Evolutionary conservation across 305 asterid genomes (phyloP).

Genomic region (Salvia sclarea): DNA sequence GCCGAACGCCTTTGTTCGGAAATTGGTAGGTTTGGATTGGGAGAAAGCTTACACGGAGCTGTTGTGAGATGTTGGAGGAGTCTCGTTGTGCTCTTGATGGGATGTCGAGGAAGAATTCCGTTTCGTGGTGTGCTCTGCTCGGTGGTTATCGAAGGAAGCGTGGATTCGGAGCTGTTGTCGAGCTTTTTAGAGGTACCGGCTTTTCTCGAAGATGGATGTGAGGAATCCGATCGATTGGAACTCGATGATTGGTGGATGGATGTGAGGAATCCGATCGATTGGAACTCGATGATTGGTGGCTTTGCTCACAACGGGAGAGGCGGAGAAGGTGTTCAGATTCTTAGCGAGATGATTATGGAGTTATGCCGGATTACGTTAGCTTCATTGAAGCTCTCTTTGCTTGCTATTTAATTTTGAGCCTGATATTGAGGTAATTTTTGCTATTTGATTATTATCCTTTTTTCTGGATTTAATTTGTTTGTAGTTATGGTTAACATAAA

Average conservation of each 20-base stretch:
- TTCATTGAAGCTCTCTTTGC: constrained; percentile 68
- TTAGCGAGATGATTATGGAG: constrained; percentile 59
- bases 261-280: constrained; percentile 69
- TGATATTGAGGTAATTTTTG: no score
- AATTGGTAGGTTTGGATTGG: neutral
- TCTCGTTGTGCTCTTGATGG: constrained; percentile 65
- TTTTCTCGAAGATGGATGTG: constrained; percentile 61
- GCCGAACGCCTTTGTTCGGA: constrained; percentile 27
- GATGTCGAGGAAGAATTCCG: constrained; percentile 66
- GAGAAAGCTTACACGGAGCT: constrained; percentile 23
- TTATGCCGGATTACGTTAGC: constrained; percentile 66
- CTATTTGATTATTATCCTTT: no score
- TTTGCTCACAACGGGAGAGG: constrained; percentile 95
- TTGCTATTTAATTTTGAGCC: no score
- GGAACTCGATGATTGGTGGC: constrained; percentile 94
- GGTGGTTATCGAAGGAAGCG: constrained; percentile 82
- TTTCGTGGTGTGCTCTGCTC: constrained; percentile 85
- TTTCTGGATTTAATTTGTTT: no score
- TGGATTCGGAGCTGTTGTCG: constrained; percentile 53
- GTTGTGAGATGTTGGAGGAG: constrained; percentile 41
- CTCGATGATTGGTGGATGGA: constrained; percentile 88
- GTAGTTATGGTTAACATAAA: no score
- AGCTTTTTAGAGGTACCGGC: constrained; percentile 31
- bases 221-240: constrained; percentile 87
- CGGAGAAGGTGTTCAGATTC: constrained; percentile 56